Evolutionary conservation across 495 filamentous ascomycete genomes (phyloP).

Genomic region (Aspergillus taichungensis): DNA sequence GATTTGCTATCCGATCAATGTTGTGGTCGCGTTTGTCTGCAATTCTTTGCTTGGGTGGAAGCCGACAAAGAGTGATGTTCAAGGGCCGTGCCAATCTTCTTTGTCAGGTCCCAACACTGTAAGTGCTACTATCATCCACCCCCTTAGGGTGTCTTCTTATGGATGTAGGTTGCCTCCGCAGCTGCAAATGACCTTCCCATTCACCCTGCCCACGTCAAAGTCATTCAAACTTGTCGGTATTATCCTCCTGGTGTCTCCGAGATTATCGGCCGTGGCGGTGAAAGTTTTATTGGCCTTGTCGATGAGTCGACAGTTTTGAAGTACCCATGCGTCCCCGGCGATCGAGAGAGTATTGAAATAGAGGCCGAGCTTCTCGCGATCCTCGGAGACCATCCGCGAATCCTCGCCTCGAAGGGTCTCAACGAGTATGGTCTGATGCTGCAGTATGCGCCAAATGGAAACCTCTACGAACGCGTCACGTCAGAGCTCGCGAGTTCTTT

Average conservation of each 20-base stretch:
- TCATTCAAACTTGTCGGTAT: constrained; percentile 10
- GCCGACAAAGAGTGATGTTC: too few species aligned
- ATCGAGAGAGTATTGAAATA: constrained; percentile 10
- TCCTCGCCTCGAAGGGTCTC: constrained; percentile 10
- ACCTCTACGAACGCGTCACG: constrained; percentile 6
- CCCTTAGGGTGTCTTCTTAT: too few species aligned
- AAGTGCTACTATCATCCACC: too few species aligned
- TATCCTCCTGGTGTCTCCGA: constrained; percentile 22
- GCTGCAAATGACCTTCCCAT: too few species aligned
- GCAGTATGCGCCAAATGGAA: constrained; percentile 11
- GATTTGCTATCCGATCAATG: too few species aligned
- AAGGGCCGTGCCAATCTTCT: too few species aligned
- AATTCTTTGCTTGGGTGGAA: too few species aligned
- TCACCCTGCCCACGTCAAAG: too few species aligned
- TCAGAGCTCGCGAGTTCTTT: constrained; percentile 2
- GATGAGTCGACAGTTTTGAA: constrained; percentile 39
- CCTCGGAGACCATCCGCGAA: constrained; percentile 10
- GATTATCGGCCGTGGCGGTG: constrained; percentile 22
- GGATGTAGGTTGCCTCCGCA: too few species aligned
- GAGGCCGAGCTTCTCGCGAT: constrained; percentile 11
- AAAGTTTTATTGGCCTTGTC: constrained; percentile 30
- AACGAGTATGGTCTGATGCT: constrained; percentile 10
- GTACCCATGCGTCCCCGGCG: constrained; percentile 35
- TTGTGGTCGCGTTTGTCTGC: too few species aligned
- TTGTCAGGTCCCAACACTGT: too few species aligned